Evolutionary conservation across 1,284 basidiomycete species (phyloP).

Genomic region (Chiua sp.): DNA sequence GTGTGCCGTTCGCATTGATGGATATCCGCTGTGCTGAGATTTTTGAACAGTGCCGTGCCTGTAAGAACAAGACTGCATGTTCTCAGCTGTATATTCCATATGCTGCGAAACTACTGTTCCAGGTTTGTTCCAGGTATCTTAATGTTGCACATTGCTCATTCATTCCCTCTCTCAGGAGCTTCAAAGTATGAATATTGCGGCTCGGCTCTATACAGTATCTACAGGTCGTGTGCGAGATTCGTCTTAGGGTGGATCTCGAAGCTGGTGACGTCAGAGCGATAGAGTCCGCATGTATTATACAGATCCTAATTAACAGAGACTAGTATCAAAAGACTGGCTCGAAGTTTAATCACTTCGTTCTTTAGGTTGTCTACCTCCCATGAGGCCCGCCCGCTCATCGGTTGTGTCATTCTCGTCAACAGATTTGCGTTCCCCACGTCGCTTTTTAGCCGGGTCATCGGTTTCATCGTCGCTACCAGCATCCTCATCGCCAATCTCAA

Average conservation of each 20-base stretch:
- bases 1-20: conserved; percentile 34
- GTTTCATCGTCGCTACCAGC: conserved; percentile 67
- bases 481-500: conserved; percentile 92
- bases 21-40: conserved; percentile 3
- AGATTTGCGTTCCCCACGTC: conserved; percentile 48
- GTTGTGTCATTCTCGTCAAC: conserved; percentile 52
- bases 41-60: conserved; percentile 74
- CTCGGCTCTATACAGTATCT: conserved; percentile 82
- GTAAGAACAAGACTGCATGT: conserved; percentile 94
- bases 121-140: conserved; percentile 52
- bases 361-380: conserved; percentile 42
- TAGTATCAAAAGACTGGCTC: conserved; percentile 9
- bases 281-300: conserved; percentile 53
- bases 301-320: conserved; percentile 42
- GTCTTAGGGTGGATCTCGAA: conserved; percentile 15
- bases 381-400: conserved; percentile 70
- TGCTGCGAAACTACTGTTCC: conserved; percentile 91
- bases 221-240: conserved; percentile 79
- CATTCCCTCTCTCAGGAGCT: conserved; percentile 63
- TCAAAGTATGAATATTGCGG: conserved; percentile 92
- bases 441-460: conserved; percentile 56
- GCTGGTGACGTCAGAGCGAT: conserved; percentile 3
- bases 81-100: conserved; percentile 93
- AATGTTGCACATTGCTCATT: not conserved
- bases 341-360: conserved; percentile 34